A percentile compares a stretch with the other conserved stretches of the same genome.
Evolutionary conservation across 306 rosid species (phyloP).

Genomic region (Psophocarpus tetragonolobus): DNA sequence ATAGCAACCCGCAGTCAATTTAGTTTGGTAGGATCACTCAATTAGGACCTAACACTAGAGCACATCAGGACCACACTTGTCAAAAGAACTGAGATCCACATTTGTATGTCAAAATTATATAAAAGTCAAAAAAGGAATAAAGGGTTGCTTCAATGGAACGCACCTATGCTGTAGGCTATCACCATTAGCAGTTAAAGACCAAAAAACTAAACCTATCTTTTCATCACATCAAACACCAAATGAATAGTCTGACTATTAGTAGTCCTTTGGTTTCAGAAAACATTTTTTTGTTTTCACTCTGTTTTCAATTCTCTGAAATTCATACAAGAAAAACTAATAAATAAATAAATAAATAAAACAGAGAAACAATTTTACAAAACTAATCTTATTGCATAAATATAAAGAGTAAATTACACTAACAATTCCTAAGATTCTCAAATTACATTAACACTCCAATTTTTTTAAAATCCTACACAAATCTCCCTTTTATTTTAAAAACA

Average conservation of each 20-base stretch:
- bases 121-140: neutral
- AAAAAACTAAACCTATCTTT: neutral
- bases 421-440: too few species aligned
- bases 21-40: neutral
- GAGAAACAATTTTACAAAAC: too few species aligned
- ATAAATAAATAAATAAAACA: too few species aligned
- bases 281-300: neutral
- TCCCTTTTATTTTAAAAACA: too few species aligned
- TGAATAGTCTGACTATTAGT: neutral
- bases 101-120: neutral
- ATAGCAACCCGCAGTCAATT: neutral
- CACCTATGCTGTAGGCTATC: neutral
- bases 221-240: neutral
- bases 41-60: neutral
- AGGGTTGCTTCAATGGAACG: neutral
- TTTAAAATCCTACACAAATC: too few species aligned
- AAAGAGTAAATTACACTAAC: too few species aligned
- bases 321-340: neutral
- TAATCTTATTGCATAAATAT: too few species aligned
- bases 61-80: neutral
- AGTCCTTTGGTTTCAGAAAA: neutral
- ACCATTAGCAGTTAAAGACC: neutral
- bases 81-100: neutral
- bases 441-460: too few species aligned
- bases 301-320: neutral